Percentiles rank a stretch among this genome's conserved stretches.
Evolutionary conservation across 169 alveolate species (phyloP).

Genomic region (Haemoproteus tartakovskyi): DNA sequence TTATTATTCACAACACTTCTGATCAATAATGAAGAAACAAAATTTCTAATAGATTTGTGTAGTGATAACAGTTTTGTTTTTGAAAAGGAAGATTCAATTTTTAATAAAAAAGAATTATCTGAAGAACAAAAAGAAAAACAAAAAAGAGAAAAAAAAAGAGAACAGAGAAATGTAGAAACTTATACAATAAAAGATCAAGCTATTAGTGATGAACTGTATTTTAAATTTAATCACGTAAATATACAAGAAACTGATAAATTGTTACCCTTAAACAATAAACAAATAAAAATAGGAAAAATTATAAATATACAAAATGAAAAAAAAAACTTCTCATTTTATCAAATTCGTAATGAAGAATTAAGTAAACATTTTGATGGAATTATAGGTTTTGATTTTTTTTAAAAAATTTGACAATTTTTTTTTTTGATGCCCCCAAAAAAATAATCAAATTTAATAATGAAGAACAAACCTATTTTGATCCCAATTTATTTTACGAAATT

Average conservation of each 20-base stretch:
- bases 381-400: constrained; percentile 47
- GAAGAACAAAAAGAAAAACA: no score
- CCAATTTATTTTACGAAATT: no score
- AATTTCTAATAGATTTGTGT: constrained; percentile 35
- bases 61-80: constrained; percentile 58
- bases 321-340: constrained; percentile 1
- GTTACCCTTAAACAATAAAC: constrained; percentile 8
- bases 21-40: constrained; percentile 18
- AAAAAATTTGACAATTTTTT: neutral
- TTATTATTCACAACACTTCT: constrained; percentile 14
- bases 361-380: constrained; percentile 40
- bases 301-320: constrained; percentile 2
- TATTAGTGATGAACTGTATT: neutral
- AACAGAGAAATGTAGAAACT: no score
- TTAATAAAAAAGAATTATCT: no score
- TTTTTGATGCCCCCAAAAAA: constrained; percentile 1
- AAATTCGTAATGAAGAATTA: constrained; percentile 8
- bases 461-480: no score
- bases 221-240: neutral
- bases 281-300: constrained; percentile 3
- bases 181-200: no score
- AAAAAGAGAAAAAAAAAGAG: no score
- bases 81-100: neutral
- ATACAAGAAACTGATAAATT: constrained; percentile 17
- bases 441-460: constrained; percentile 1